Evolutionary conservation across 164 flowering plant genomes (phyloP).

Genomic region (Nymphaea colorata): DNA sequence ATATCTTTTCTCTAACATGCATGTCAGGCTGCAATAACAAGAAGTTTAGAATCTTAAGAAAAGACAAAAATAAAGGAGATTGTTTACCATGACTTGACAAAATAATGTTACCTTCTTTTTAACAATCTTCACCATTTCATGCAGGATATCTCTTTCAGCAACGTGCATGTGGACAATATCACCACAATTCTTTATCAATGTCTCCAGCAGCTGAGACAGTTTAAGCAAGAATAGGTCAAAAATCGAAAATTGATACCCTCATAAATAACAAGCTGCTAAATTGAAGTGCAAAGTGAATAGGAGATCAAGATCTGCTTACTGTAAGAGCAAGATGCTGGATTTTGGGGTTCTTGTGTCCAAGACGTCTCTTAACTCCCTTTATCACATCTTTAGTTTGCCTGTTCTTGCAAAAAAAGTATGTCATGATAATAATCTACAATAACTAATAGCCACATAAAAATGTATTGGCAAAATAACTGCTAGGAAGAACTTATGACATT

Average conservation of each 20-base stretch:
- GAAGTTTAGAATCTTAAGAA: background rate
- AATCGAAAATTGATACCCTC: background rate
- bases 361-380: conserved; percentile 76
- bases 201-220: conserved; percentile 65
- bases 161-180: conserved; percentile 97
- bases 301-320: conserved; percentile 27
- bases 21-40: conserved; percentile 62
- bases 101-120: conserved; percentile 65
- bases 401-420: background rate
- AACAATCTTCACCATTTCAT: conserved; percentile 85
- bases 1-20: conserved; percentile 87
- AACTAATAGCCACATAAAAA: background rate
- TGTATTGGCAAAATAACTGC: no score
- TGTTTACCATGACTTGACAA: background rate
- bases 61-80: background rate
- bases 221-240: background rate
- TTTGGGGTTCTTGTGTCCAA: conserved; percentile 77
- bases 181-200: conserved; percentile 89
- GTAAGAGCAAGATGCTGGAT: conserved; percentile 89
- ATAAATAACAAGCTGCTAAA: background rate
- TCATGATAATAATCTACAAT: no score
- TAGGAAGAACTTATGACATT: no score
- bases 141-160: conserved; percentile 83
- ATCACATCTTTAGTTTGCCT: conserved; percentile 96
- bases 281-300: no score